Base-by-base conservation (phyloP, 768 basidiomycete species). In the Botryobasidium botryosum region DNA sequence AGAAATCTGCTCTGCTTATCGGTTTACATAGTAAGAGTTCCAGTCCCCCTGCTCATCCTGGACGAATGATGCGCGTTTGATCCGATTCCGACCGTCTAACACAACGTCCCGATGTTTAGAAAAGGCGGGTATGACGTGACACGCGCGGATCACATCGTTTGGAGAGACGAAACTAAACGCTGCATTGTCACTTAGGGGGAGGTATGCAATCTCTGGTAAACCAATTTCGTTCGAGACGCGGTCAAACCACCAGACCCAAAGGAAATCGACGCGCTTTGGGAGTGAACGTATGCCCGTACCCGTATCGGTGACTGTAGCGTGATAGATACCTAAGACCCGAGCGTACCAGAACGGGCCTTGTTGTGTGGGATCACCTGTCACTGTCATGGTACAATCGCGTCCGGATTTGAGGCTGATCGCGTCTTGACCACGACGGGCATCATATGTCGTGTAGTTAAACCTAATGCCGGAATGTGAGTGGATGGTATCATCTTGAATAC, bases 81-180 rank as follows among this genome's bases (percentile, higher is more conserved):
- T n/a, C n/a, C n/a, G n/a, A n/a, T n/a, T n/a, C n/a, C n/a, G n/a
- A n/a, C n/a, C n/a, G n/a, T n/a, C n/a, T n/a, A n/a, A n/a, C n/a
- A n/a, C n/a, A n/a, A n/a, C n/a, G n/a, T n/a, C n/a, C 4, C 24
- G 18, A 0, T 58, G 61, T 24, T 54, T 48, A 0, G 42, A 23
- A 39, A 68, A 71, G 0, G 53, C 64, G 0, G 69, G 70, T 5
- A 71, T 60, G 1, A 72, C 48, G 47, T 73, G 69, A 1, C 51
- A 55, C 0, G 55, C 63, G 0, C 62, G 54, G 23, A 73, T 52
- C 2, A 74, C 59, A 0, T 55, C 49, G 0, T 47, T 44, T 0
- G 71, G 71, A 50, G 72, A 60, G 0, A 72, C 21, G 37, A 74
- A 72, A 0, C 69, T 62, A 46, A 70, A 72, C 3, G 64, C 57